phyloP scores from a whole-genome alignment of 768 basidiomycete genomes.

The Kwoniella newhampshirensis region DNA sequence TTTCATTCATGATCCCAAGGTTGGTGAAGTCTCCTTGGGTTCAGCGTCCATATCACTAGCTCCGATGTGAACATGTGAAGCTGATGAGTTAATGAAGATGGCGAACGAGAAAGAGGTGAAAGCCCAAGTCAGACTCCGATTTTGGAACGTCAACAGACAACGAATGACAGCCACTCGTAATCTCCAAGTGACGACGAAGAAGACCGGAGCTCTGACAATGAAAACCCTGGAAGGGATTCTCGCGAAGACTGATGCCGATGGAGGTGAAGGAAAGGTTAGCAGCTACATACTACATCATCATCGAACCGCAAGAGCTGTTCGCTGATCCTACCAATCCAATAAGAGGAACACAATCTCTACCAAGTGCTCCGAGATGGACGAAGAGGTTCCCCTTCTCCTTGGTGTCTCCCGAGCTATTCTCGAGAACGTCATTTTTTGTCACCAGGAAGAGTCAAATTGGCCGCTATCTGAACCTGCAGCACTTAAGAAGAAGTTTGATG shows the following conservation, averaged over 20 bases:
- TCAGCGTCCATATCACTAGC: not conserved
- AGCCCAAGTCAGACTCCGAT: constrained; percentile 93
- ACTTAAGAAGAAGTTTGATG: constrained; percentile 98
- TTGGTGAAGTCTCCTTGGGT: constrained; percentile 8
- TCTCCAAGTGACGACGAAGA: constrained; percentile 88
- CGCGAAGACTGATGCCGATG: constrained; percentile 66
- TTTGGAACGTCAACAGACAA: constrained; percentile 81
- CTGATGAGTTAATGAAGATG: constrained; percentile 58
- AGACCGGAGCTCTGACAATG: constrained; percentile 83
- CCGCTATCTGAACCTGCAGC: constrained; percentile 85
- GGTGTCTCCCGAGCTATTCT: constrained; percentile 98
- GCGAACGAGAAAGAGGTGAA: constrained; percentile 99
- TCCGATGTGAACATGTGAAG: not conserved
- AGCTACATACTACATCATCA: not conserved
- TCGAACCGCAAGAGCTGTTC: not conserved
- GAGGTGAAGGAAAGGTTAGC: constrained; percentile 73
- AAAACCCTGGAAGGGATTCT: constrained; percentile 95
- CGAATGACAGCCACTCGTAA: constrained; percentile 89
- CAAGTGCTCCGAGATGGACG: constrained; percentile 95
- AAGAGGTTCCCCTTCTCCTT: constrained; percentile 85
- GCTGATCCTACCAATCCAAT: constrained; percentile 1
- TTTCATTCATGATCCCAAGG: constrained; percentile 94
- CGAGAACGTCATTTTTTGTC: constrained; percentile 99
- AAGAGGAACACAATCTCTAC: constrained; percentile 90
- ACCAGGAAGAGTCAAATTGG: constrained; percentile 99